Base-by-base conservation (phyloP, 169 alveolate species). In the Ichthyophthirius multifiliis region DNA sequence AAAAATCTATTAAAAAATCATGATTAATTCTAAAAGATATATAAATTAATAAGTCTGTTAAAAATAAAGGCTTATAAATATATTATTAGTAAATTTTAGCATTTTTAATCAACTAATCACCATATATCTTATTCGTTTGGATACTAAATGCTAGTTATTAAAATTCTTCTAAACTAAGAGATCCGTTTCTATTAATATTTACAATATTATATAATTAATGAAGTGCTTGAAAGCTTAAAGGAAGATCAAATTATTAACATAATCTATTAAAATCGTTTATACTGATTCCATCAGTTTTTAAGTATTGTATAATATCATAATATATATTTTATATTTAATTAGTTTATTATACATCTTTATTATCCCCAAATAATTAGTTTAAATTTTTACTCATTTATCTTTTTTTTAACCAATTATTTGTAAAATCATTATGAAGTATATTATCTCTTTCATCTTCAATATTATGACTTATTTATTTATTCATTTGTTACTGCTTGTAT, bases 11-110 rank as follows among this genome's bases (percentile, higher is more conserved):
- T 23, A 55, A 23, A 27, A 55, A 55, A 27, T 55, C 71, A 27
- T 55, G 71, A 55, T 55, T 55, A 18, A 55, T 55, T 55, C 71
- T 55, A 10, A 55, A 55, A 27, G 71, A 55, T 27, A 55, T 55
- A 55, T 27, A 55, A 1, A 55, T 55, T 4, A 34, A 55, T 0
- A 55, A 39, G 1, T 34, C 71, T 15, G 71, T 27, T 4, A 55
- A 39, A 5, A 39, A 55, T 15, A 39, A 27, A 55, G 71, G 71
- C 34, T 55, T 55, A 23, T 55, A 55, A 23, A 55, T 16, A 55
- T 27, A 27, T 12, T 55, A 27, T 55, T 55, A 55, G 18, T 55
- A 55, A 10, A 27, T n/a, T 23, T 55, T 55, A 55, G 12, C 23
- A 27, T 39, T 55, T 13, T 55, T 16, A 10, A 27, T 55, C 10